These are phyloP conservation scores for Immersiella caudata DNA, from an alignment of 495 filamentous ascomycete species.

Conservation along the genomic window DNA sequence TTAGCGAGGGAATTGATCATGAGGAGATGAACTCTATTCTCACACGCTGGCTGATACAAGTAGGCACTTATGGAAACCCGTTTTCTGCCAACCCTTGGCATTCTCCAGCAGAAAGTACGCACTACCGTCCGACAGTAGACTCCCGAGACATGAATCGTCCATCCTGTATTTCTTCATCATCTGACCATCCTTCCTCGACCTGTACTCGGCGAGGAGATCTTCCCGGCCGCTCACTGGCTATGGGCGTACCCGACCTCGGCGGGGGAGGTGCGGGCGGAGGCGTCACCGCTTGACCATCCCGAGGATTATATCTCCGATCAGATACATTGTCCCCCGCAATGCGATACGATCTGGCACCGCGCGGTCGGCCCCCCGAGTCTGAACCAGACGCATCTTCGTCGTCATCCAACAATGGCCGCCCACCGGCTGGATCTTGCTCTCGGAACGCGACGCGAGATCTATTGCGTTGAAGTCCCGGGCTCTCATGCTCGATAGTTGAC, in stretches of 20 bases:
- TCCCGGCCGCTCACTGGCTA: neutral
- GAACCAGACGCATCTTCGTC: neutral
- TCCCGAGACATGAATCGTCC: neutral
- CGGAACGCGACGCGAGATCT: neutral
- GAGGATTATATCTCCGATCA: neutral
- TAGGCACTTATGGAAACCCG: neutral
- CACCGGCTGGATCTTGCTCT: neutral
- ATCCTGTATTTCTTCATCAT: neutral
- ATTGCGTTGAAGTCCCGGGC: neutral
- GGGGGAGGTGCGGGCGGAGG: neutral
- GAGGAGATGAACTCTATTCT: neutral
- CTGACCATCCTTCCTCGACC: neutral
- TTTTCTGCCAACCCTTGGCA: neutral
- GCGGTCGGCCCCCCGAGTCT: neutral
- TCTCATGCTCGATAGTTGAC: neutral
- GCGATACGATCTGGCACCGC: neutral
- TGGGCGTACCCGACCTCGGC: neutral
- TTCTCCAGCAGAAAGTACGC: neutral
- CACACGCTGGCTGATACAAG: neutral
- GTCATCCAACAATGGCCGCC: neutral
- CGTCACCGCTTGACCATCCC: neutral
- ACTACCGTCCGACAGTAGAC: neutral
- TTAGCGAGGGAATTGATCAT: too few species aligned
- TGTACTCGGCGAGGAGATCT: neutral
- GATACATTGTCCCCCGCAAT: neutral